Evolutionary conservation across 108 stramenopile genomes (phyloP), one percentile per base, ranked within the genome.

Genomic region (Discostella pseudostelligera): DNA sequence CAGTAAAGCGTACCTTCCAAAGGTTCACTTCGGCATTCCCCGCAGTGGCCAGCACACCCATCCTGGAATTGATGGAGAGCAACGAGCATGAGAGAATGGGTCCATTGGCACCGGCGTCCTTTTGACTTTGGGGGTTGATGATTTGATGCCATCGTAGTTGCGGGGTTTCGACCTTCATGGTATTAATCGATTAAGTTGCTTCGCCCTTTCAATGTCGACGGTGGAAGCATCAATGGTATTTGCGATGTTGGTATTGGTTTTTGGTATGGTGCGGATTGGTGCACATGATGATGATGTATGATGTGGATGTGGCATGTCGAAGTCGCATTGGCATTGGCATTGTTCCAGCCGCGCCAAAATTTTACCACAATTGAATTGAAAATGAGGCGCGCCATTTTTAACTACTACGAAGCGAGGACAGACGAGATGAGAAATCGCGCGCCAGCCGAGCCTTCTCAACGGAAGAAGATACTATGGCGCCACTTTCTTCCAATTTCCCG

Each of bases 131-230:
- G n/a, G 75, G 67, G 44, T 69, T 63, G 58, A 65, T 53, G 51
- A 65, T 53, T 53, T 65, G 63, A 39, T 87, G 93, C 96, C 96
- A 97, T 37, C 90, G 78, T 43, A 97, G 93, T 80, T 97, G 96
- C 8, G 96, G 96, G n/a, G 95, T 96, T 81, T 96, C 94, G 9
- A 96, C 85, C 54, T 87, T 94, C 96, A 95, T 96, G 39, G 10
- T 62, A 26, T 8, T 29, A 19, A 40, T 59, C 29, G 16, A 14
- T 8, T 40, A 4, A 32, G 8, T 51, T 61, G 42, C 17, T 25
- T 24, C 50, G 13, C 26, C 50, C 12, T 51, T 12, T 3, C 2
- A 19, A 16, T 19, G 48, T 49, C 5, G 32, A n/a, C n/a, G n/a
- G n/a, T n/a, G n/a, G n/a, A n/a, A n/a, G n/a, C n/a, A n/a, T n/a